Evolutionary conservation across 176 grass and related monocot species (phyloP), one percentile per base, ranked within the genome.

Genomic region (Rhynchospora tenuis): DNA sequence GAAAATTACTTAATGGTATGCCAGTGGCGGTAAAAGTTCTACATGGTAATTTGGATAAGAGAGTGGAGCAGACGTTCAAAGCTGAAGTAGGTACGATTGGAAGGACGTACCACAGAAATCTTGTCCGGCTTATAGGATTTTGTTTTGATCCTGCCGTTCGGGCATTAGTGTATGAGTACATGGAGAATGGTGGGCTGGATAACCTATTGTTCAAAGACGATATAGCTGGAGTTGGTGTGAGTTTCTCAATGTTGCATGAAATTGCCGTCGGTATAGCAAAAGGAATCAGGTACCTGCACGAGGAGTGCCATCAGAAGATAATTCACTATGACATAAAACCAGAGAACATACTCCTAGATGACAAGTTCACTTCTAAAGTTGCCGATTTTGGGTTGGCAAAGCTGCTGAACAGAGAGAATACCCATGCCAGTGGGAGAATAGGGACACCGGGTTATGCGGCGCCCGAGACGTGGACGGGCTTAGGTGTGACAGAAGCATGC

Each of bases 231-330:
- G 23, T 3, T 16, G 14, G 14, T 47, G 84, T 11, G 2, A 20
- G 19, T 79, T 83, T 50, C 27, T 78, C 16, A 69, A 80, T 66
- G 81, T 73, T 88, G 13, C 67, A 84, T 55, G 48, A 80, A 44
- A 38, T 88, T 15, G 86, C 86, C 7, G 73, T 84, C n/a, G 81
- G 86, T 12, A 88, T 80, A 26, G 86, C 86, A 6, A 88, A 79
- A 54, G 86, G 57, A 43, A 61, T 88, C 38, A 66, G 86, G 57
- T 88, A 88, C 81, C 73, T 88, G 3, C 81, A 88, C 68, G 86
- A 88, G 19, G 86, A 88, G 4, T 88, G 86, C 71, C 42, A 78
- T 7, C 58, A 55, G 44, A 42, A 60, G 22, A 88, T 84, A 70
- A 57, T 88, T 48, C 86, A 88, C 70, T 88, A 88, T 59, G 86